Evolutionary conservation across 2,329 filamentous ascomycete genomes (phyloP).

Genomic region (Arthroderma sp.): DNA sequence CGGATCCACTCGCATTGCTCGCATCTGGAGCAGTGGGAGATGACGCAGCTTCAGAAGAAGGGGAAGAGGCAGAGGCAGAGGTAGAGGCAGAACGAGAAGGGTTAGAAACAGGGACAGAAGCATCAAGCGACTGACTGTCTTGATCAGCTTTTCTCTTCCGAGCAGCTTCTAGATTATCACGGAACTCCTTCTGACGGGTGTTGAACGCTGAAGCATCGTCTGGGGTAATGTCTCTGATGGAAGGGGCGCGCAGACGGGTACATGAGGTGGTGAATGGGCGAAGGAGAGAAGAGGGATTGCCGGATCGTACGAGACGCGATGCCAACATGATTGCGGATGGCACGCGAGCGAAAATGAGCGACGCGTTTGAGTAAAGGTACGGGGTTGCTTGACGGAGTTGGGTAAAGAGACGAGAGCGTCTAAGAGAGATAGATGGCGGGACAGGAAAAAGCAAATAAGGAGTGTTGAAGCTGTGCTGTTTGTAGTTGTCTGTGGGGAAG

Average conservation of each 20-base stretch:
- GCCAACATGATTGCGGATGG: conserved; percentile 28
- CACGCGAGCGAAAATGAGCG: background rate
- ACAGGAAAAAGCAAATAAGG: background rate
- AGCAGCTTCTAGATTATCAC: conserved; percentile 64
- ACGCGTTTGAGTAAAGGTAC: conserved; percentile 8
- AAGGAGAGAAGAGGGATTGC: conserved; percentile 36
- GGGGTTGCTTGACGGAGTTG: background rate
- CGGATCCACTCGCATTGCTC: conserved; percentile 35
- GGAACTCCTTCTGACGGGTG: conserved; percentile 72
- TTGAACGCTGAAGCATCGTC: conserved; percentile 65
- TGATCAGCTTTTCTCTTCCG: conserved; percentile 65
- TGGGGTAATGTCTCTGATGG: conserved; percentile 71
- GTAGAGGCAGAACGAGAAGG: conserved; percentile 26
- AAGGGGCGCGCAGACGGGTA: conserved; percentile 47
- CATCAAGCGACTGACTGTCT: conserved; percentile 62
- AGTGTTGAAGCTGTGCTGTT: background rate
- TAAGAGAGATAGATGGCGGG: conserved; percentile 1
- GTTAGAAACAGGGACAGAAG: conserved; percentile 35
- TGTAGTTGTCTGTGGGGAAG: background rate
- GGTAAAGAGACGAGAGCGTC: background rate
- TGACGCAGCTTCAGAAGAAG: conserved; percentile 24
- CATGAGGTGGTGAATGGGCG: conserved; percentile 50
- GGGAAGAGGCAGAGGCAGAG: conserved; percentile 23
- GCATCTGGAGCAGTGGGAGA: conserved; percentile 34
- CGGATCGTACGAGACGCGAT: conserved; percentile 40